phyloP scores from a whole-genome alignment of 345 rosid species.

The Brassica carinata region DNA sequence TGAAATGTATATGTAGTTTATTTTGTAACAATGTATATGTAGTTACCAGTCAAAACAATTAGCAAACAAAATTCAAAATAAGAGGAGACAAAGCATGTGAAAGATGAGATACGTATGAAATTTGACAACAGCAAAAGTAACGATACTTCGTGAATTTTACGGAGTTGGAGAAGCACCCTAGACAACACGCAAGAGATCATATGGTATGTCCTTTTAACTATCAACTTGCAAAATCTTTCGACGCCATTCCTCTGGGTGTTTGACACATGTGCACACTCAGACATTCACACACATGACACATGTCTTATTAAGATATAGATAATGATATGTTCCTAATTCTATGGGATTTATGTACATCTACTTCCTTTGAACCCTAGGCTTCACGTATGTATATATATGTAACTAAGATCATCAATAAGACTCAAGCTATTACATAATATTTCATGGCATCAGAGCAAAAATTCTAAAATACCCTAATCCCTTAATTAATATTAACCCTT shows the following conservation, averaged over 20 bases:
- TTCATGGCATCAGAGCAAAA: too few species aligned
- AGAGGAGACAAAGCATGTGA: constrained; percentile 26
- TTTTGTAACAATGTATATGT: not conserved
- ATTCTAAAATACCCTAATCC: too few species aligned
- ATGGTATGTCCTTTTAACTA: not conserved
- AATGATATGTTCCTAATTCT: too few species aligned
- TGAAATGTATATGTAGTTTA: not conserved
- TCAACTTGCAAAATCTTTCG: constrained; percentile 13
- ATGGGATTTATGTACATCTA: too few species aligned
- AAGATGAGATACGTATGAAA: constrained; percentile 22
- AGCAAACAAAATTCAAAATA: not conserved
- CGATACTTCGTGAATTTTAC: constrained; percentile 15
- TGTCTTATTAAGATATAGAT: too few species aligned
- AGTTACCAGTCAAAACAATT: not conserved
- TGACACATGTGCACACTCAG: constrained; percentile 11
- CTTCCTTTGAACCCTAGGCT: too few species aligned
- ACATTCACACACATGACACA: not conserved
- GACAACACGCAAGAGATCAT: constrained; percentile 31
- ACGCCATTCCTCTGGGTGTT: constrained; percentile 11
- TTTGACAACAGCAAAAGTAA: constrained; percentile 9
- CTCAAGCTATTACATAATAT: too few species aligned
- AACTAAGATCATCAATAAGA: too few species aligned
- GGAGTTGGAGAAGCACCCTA: constrained; percentile 16
- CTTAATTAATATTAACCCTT: too few species aligned
- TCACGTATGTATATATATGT: too few species aligned